Percentiles rank a stretch among this genome's conserved stretches.
These are phyloP conservation scores for Rhododendron griersonianum DNA, from an alignment of 148 eudicot species.

Conservation along the genomic window DNA sequence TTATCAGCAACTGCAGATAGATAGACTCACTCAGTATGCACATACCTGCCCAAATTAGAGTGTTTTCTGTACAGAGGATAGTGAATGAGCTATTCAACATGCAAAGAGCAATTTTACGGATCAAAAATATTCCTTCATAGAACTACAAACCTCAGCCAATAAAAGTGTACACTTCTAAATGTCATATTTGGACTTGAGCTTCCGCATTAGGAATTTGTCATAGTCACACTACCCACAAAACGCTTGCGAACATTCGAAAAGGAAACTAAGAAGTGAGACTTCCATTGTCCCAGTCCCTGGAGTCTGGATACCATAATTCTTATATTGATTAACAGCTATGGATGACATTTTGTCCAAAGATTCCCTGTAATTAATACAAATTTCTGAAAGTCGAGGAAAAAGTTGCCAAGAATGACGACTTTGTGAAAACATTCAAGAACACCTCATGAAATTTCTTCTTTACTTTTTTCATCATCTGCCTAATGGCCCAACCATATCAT, in stretches of 20 bases:
- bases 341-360: background rate
- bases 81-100: background rate
- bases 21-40: slow-evolving; percentile 3
- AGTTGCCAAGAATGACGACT: background rate
- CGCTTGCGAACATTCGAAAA: background rate
- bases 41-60: background rate
- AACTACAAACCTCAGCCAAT: background rate
- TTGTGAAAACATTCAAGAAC: background rate
- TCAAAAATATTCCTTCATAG: background rate
- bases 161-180: no score
- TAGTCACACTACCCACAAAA: background rate
- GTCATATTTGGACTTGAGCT: background rate
- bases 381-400: background rate
- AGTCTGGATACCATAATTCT: background rate
- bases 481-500: background rate
- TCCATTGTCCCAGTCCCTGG: background rate
- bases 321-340: background rate
- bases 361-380: background rate
- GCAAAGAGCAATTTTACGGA: background rate
- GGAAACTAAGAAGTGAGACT: background rate
- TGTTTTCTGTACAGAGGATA: background rate
- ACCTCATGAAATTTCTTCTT: background rate
- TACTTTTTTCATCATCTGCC: background rate
- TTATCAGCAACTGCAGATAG: slow-evolving; percentile 55
- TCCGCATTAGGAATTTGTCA: background rate